Base-by-base conservation (phyloP, 2,329 filamentous ascomycete species). In the Pestalotiopsis sp. region DNA sequence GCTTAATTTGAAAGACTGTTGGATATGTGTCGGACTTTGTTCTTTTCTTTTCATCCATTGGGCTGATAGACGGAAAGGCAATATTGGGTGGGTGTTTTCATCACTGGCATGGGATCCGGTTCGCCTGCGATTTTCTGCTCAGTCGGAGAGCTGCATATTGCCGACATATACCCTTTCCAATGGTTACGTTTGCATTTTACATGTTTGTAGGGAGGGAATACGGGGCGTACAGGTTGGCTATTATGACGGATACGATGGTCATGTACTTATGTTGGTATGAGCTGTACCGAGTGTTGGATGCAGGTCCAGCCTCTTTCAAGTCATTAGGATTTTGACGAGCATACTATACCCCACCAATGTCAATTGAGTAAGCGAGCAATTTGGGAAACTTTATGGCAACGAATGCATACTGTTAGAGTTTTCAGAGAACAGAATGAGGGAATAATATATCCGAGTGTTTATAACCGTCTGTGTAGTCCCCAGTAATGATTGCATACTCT, bases 1-100 rank as follows among this genome's bases (percentile, higher is more conserved):
- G 75, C 45, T 71, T 65, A 68, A 23, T 14, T 56, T 65, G 57
- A 49, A 58, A 13, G 56, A 41, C 17, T 63, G 56, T 67, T 66
- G 38, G 25, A 38, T 52, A 68, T 66, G 39, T 31, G 31, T 52
- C 41, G 13, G 31, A 67, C 66, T 67, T 61, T 60, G 52, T 64
- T 67, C 13, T 27, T n/a, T 39, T 45, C 36, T 52, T 20, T 49
- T 27, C 38, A 20, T 25, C 64, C 52, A 20, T 66, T 59, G 64
- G 64, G 64, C 64, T 59, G 64, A 41, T 66, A 66, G 64, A 60
- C 14, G 64, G 62, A 17, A 39, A 23, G 52, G 49, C 11, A 38
- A 13, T 9, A 20, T 14, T 38, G 59, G 56, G 31, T 27, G 64
- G 27, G 27, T 31, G 27, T 31, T 59, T 66, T 13, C 7, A 59